Percentiles rank a stretch among this genome's conserved stretches.
phyloP scores from a whole-genome alignment of 176 grass and related monocot genomes.

The Avena atlantica region DNA sequence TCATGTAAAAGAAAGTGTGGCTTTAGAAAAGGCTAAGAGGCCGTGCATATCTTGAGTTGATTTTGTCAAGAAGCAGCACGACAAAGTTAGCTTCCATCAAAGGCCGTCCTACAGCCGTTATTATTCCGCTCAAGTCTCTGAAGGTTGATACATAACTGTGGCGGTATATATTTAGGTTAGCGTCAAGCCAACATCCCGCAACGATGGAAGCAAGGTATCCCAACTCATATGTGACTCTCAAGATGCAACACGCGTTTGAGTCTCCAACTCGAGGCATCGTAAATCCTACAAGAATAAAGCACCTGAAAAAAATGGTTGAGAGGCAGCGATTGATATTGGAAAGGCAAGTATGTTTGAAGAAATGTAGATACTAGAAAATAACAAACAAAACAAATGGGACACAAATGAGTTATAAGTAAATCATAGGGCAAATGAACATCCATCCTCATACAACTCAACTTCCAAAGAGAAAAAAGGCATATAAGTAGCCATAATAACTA shows the following conservation, averaged over 20 bases:
- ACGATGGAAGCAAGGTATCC: conserved; percentile 19
- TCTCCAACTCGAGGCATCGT: conserved; percentile 11
- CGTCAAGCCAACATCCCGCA: background rate
- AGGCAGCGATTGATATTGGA: background rate
- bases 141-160: background rate
- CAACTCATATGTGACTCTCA: background rate
- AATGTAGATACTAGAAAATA: background rate
- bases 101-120: background rate
- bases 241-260: background rate
- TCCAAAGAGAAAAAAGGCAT: background rate
- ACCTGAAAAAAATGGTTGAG: background rate
- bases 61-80: background rate
- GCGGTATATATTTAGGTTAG: background rate
- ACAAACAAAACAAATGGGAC: background rate
- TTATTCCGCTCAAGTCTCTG: background rate
- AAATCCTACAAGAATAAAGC: background rate
- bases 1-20: background rate
- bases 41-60: background rate
- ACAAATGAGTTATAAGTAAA: background rate
- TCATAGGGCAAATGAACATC: background rate
- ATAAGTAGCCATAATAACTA: background rate
- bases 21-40: background rate
- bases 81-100: conserved; percentile 11
- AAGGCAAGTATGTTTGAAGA: background rate
- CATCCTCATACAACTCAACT: background rate